Conservation (phyloP, 371 early-diverging fungal species). For the Rhizopus arrhizus region DNA sequence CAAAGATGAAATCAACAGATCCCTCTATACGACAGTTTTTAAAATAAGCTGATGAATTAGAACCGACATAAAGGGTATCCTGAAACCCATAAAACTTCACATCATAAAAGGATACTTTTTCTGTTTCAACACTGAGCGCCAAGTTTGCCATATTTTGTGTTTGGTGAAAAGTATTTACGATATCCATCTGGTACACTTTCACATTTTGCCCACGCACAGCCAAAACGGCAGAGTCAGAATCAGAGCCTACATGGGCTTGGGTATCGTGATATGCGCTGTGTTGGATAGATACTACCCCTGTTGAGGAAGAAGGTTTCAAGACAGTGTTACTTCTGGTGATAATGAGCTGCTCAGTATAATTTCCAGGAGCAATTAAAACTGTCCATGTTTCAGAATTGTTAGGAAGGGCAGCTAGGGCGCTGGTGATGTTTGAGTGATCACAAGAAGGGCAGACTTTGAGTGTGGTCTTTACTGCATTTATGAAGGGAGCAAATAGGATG, state of each 20-base stretch:
- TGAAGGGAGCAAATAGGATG: too few species aligned
- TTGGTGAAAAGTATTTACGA: conserved; percentile 10
- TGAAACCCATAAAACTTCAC: conserved; percentile 37
- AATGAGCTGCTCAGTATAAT: conserved; percentile 14
- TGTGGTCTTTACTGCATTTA: not conserved
- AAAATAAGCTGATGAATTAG: conserved; percentile 29
- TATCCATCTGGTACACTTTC: conserved; percentile 11
- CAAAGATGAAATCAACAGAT: conserved; percentile 43
- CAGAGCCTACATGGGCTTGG: conserved; percentile 3
- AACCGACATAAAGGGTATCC: conserved; percentile 34
- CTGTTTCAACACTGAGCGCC: conserved; percentile 17
- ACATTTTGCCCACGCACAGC: conserved; percentile 14
- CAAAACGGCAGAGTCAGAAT: conserved; percentile 10
- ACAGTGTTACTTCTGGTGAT: conserved; percentile 15
- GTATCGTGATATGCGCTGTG: conserved; percentile 10
- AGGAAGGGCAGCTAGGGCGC: conserved; percentile 18
- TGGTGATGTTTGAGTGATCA: conserved; percentile 5
- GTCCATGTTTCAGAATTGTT: conserved; percentile 12
- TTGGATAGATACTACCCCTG: conserved; percentile 7
- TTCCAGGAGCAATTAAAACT: conserved; percentile 21
- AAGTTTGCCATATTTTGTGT: conserved; percentile 20
- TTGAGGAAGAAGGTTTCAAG: conserved; percentile 5
- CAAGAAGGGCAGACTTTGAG: conserved; percentile 16
- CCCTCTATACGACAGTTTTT: conserved; percentile 37
- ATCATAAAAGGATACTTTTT: conserved; percentile 26